Conservation (phyloP, 2,329 filamentous ascomycete genomes). For the Albophoma yamanashiensis region DNA sequence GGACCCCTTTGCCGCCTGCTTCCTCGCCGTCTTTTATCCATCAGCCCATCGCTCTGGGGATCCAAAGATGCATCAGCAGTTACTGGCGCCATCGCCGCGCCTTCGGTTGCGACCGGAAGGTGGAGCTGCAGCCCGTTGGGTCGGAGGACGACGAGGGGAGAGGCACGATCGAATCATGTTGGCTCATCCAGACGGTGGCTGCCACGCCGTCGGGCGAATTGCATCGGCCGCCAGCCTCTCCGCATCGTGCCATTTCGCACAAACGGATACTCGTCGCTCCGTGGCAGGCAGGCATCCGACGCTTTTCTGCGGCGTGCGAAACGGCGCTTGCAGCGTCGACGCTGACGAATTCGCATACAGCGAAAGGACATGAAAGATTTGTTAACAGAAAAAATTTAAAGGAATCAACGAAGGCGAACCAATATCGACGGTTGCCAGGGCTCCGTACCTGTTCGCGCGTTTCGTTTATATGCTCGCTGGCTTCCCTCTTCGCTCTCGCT, state of each 20-base stretch:
- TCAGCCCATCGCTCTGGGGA: background rate
- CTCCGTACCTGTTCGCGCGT: background rate
- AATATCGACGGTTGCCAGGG: too few species aligned
- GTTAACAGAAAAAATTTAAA: too few species aligned
- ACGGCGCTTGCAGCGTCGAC: background rate
- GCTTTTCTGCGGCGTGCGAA: background rate
- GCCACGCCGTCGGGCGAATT: background rate
- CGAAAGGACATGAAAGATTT: too few species aligned
- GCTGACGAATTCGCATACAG: background rate
- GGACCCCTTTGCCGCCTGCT: background rate
- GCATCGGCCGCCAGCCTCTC: background rate
- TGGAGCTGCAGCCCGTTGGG: background rate
- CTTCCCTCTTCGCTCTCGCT: too few species aligned
- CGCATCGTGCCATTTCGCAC: slow-evolving; percentile 2
- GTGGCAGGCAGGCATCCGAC: too few species aligned
- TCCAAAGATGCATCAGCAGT: background rate
- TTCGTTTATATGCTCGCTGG: background rate
- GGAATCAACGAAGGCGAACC: too few species aligned
- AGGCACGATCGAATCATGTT: background rate
- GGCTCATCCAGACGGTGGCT: background rate
- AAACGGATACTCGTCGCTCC: background rate
- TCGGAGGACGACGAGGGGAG: background rate
- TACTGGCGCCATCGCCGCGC: background rate
- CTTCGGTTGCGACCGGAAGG: background rate
- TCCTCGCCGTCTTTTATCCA: background rate